Percentiles rank a stretch among this genome's conserved stretches.
These are phyloP conservation scores for Fusarium begoniae DNA, from an alignment of 2,329 filamentous ascomycete species.

Conservation along the genomic window DNA sequence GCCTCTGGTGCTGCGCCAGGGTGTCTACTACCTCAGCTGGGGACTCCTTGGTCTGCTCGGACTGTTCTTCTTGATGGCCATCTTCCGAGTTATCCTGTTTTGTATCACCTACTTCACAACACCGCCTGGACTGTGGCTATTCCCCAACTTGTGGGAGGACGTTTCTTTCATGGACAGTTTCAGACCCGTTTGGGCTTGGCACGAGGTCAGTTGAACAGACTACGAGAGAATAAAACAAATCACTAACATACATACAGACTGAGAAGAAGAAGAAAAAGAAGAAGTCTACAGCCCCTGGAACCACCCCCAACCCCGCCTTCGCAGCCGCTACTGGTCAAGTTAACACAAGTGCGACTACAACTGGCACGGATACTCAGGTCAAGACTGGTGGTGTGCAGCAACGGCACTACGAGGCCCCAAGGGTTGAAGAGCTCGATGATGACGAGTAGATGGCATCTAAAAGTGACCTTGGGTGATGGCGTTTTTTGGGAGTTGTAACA, in stretches of 20 bases:
- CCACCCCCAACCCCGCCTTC: constrained; percentile 54
- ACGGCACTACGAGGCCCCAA: constrained; percentile 60
- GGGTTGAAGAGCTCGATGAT: constrained; percentile 62
- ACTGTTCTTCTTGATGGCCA: constrained; percentile 96
- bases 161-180: constrained; percentile 99
- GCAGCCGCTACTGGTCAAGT: constrained; percentile 63
- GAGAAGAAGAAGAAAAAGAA: constrained; percentile 65
- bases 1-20: constrained; percentile 89
- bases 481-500: constrained; percentile 41
- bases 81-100: constrained; percentile 95
- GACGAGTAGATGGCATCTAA: constrained; percentile 52
- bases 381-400: constrained; percentile 54
- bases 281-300: constrained; percentile 54
- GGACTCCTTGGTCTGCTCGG: constrained; percentile 89
- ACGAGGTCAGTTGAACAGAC: constrained; percentile 73
- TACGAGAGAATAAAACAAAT: background rate
- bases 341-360: constrained; percentile 64
- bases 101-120: constrained; percentile 87
- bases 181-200: constrained; percentile 96
- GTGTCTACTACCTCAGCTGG: constrained; percentile 98
- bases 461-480: constrained; percentile 30
- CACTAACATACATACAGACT: constrained; percentile 42
- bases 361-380: constrained; percentile 64
- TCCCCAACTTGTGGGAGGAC: constrained; percentile 97
- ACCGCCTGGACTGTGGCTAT: constrained; percentile 94